phyloP scores from a whole-genome alignment of 495 filamentous ascomycete species.

The Penicillium daleae region DNA sequence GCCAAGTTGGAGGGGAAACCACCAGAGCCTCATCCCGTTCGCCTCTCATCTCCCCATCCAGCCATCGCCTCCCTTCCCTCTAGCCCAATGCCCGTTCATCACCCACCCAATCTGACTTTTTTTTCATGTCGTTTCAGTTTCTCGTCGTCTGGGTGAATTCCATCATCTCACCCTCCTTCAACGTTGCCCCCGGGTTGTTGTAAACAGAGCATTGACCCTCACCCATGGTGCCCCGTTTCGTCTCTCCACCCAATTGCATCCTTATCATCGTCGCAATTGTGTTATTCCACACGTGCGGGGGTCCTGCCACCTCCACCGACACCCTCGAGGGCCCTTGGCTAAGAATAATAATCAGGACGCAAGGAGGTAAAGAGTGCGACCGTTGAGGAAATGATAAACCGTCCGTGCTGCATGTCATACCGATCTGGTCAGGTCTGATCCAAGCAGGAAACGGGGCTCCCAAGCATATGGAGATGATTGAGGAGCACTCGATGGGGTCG shows the following conservation, averaged over 20 bases:
- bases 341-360: slow-evolving; percentile 12
- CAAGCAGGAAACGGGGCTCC: not conserved
- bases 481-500: too few relatives aligned
- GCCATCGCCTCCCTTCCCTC: not conserved
- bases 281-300: slow-evolving; percentile 17
- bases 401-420: slow-evolving; percentile 32
- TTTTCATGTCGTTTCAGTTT: not conserved
- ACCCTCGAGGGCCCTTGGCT: not conserved
- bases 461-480: not conserved
- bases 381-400: slow-evolving; percentile 19
- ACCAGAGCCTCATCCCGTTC: slow-evolving; percentile 20
- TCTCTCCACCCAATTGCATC: not conserved
- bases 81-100: not conserved
- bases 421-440: slow-evolving; percentile 17
- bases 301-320: not conserved
- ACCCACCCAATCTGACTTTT: not conserved
- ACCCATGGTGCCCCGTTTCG: not conserved
- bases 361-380: slow-evolving; percentile 24
- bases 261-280: slow-evolving; percentile 4
- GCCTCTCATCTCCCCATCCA: slow-evolving; percentile 8
- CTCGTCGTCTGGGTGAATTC: not conserved
- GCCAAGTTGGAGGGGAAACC: slow-evolving; percentile 5
- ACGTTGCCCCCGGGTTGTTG: not conserved
- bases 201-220: not conserved
- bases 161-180: not conserved